Evolutionary conservation across 2,329 filamentous ascomycete genomes (phyloP), one percentile per base, ranked within the genome.

Genomic region (Intubia oerlemansii): DNA sequence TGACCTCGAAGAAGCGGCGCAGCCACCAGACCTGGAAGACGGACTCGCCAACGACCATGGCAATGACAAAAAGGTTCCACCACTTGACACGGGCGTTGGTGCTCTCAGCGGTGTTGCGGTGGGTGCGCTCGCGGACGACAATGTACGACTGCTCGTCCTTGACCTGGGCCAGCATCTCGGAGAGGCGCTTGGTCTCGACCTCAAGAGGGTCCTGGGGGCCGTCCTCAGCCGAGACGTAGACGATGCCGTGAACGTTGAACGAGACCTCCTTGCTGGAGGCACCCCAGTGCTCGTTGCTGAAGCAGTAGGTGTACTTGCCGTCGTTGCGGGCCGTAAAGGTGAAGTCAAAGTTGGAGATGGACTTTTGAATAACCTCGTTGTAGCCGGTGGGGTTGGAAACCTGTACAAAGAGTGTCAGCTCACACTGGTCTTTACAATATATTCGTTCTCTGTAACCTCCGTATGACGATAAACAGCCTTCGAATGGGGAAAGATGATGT

Each of bases 1-100:
- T 70, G 43, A 77, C 70, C 71, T 93, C 84, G 48, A 93, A 93
- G 66, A 98, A 98, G 47, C 88, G 70, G 59, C 91, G 88, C 50
- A 98, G 55, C 84, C 88, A 98, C 85, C 88, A 98, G 39, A 98
- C 85, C 59, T 98, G 88, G 62, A 98, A 98, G 40, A 93, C 59
- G 35, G 82, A 88, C 59, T 95, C 81, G 44, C 77, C 82, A 39
- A 90, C 62, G 37, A 98, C 66, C 28, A 95, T 72, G 32, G 70
- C 66, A 39, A 98, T 70, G 54, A 98, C 84, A 54, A 95, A 95
- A 43, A 95, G 66, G 53, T 88, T 93, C 88, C 88, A 98, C 88
- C 88, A 98, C 62, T 98, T 98, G 50, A 98, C 88, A 40, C 88
- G 68, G 42, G 71, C 67, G 54, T 98, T 98, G 45, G 88, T 98